Percentiles rank a stretch among this genome's conserved stretches.
These are phyloP conservation scores for Podaxis sp. DNA, from an alignment of 768 basidiomycete genomes.

Conservation along the genomic window DNA sequence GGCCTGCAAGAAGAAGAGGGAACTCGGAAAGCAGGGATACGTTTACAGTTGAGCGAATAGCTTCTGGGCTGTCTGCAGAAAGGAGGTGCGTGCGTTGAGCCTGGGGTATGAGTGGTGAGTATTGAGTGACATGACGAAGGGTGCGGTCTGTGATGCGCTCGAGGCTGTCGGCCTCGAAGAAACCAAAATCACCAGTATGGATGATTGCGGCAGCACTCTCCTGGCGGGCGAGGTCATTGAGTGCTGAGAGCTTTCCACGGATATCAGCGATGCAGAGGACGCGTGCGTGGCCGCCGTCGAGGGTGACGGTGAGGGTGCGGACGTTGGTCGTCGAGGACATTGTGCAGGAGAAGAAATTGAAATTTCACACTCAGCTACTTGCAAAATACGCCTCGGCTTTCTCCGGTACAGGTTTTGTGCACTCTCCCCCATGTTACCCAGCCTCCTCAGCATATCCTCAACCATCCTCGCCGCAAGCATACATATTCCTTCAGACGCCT, in stretches of 20 bases:
- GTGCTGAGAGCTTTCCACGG: constrained; percentile 79
- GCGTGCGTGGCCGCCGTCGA: constrained; percentile 79
- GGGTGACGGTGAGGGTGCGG: constrained; percentile 76
- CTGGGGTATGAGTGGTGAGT: constrained; percentile 90
- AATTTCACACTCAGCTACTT: constrained; percentile 3
- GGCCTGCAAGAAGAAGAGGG: constrained; percentile 84
- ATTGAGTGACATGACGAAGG: constrained; percentile 92
- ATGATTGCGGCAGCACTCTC: constrained; percentile 90
- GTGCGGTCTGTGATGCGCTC: constrained; percentile 94
- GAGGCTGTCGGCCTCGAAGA: constrained; percentile 84
- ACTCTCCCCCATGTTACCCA: constrained; percentile 6
- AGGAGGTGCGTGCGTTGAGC: constrained; percentile 80
- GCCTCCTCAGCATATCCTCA: neutral
- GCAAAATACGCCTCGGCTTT: constrained; percentile 23
- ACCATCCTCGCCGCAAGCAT: constrained; percentile 27
- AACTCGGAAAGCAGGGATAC: constrained; percentile 91
- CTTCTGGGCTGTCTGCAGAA: constrained; percentile 63
- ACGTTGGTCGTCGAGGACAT: constrained; percentile 65
- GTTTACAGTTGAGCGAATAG: constrained; percentile 72
- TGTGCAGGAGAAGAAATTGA: constrained; percentile 37
- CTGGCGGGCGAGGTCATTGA: constrained; percentile 90
- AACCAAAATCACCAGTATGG: constrained; percentile 99
- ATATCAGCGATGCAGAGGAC: constrained; percentile 96
- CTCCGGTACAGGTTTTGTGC: constrained; percentile 17
- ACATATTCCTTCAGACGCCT: constrained; percentile 40